Base-by-base conservation (phyloP, 345 rosid species). In the Boechera retrofracta region DNA sequence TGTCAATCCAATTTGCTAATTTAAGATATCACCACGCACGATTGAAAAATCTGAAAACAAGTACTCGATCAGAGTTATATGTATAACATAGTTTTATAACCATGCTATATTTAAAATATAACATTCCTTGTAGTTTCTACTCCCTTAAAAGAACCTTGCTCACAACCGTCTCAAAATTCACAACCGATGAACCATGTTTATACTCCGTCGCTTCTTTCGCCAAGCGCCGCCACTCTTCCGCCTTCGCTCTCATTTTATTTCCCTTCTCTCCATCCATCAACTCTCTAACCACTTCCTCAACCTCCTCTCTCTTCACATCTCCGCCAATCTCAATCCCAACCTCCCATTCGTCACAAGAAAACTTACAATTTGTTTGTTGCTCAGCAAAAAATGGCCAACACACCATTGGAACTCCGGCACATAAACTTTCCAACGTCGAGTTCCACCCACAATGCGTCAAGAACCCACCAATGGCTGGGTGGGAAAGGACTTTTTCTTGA, bases 311-410 rank as follows among this genome's bases (percentile, higher is more conserved):
- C 41, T 81, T 86, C 42, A 86, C 88, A 41, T 88, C 64, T 42
- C 63, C 77, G 6, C 85, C 79, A 0, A 88, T 85, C 81, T 86
- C 90, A 82, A 77, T 79, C 21, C 92, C 92, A 5, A 83, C 67
- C 29, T 84, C 88, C 92, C 87, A 86, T 35, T 88, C 82, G 0
- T 6, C 73, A 42, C 86, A 68, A 53, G 63, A 51, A 73, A 57
- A 88, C 71, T 85, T 35, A 44, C 90, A 83, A 63, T 88, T 88
- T 0, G 83, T 88, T 42, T 77, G 89, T 41, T 88, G 92, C 77
- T 88, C 92, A 0, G 88, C 88, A 9, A 88, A 88, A 64, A 86
- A 85, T 1, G 92, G 87, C 88, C 90, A 88, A 45, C 87, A 85
- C 10, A 75, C 47, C 88, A 86, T 69, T 0, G 90, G 87, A 67